phyloP scores from a whole-genome alignment of 1,284 basidiomycete species.

The Salmacisia buchloeana region DNA sequence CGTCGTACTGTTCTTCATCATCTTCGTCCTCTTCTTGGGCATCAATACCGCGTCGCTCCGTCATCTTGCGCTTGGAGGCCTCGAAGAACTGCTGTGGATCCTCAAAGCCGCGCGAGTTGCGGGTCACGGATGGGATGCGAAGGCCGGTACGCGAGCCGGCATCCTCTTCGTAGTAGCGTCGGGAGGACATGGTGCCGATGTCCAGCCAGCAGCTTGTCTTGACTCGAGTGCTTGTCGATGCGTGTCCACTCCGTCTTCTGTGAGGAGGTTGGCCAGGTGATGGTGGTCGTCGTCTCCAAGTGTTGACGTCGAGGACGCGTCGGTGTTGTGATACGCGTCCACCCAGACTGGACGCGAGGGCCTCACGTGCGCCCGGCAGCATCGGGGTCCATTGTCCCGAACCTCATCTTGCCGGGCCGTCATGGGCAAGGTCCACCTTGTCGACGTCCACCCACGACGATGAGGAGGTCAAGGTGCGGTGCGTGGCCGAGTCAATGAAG shows the following conservation, averaged over 20 bases:
- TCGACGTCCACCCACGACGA: neutral
- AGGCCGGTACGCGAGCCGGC: constrained; percentile 47
- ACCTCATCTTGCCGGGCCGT: too few relatives aligned
- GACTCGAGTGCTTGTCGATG: neutral
- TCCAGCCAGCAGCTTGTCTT: neutral
- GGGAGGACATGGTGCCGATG: constrained; percentile 17
- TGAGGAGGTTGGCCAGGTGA: neutral
- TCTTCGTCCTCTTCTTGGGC: constrained; percentile 50
- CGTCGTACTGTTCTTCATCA: constrained; percentile 59
- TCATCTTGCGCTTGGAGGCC: constrained; percentile 44
- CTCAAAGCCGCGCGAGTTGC: constrained; percentile 64
- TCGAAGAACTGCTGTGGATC: constrained; percentile 44
- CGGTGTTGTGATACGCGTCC: too few relatives aligned
- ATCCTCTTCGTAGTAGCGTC: constrained; percentile 42
- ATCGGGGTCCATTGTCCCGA: too few relatives aligned
- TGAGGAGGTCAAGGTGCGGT: neutral
- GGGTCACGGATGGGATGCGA: constrained; percentile 25
- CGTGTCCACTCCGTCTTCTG: neutral
- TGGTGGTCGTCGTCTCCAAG: neutral
- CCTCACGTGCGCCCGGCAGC: too few relatives aligned
- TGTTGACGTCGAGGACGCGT: too few relatives aligned
- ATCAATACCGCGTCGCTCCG: constrained; percentile 29
- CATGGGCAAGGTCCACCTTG: too few relatives aligned
- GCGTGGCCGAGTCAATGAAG: too few relatives aligned
- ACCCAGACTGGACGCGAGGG: too few relatives aligned